Evolutionary conservation across 2,329 filamentous ascomycete species (phyloP).

Genomic region (Arthrobotrys entomopaga): DNA sequence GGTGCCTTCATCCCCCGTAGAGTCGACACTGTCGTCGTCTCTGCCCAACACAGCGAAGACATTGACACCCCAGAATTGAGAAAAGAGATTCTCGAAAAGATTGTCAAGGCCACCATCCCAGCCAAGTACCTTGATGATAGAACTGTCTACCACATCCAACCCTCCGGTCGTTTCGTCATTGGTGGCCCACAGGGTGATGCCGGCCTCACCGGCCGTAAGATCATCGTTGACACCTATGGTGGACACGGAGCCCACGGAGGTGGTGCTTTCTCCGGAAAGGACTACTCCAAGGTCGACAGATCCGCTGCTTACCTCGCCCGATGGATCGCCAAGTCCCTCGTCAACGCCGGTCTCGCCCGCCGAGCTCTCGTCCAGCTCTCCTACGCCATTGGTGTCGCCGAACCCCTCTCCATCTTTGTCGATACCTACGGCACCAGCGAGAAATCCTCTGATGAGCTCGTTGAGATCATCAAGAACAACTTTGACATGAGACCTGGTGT

Average conservation of each 20-base stretch:
- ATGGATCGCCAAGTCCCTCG: constrained; percentile 99
- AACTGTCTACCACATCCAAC: constrained; percentile 98
- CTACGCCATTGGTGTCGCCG: constrained; percentile 98
- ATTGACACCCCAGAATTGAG: constrained; percentile 92
- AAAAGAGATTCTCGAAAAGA: constrained; percentile 95
- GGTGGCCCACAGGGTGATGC: constrained; percentile 99
- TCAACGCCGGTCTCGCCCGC: constrained; percentile 86
- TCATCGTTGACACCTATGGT: constrained; percentile 99
- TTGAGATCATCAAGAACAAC: constrained; percentile 92
- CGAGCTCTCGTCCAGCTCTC: constrained; percentile 97
- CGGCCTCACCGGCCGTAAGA: constrained; percentile 98
- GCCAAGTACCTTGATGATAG: constrained; percentile 89
- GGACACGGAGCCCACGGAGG: constrained; percentile 99
- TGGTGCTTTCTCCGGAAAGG: constrained; percentile 99
- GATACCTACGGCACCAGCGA: constrained; percentile 95
- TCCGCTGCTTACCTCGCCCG: constrained; percentile 96
- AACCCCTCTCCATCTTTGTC: constrained; percentile 97
- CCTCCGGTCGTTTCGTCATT: constrained; percentile 98
- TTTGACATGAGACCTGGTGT: constrained; percentile 98
- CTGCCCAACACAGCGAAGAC: constrained; percentile 88
- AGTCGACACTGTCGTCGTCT: constrained; percentile 96
- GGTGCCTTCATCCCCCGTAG: constrained; percentile 91
- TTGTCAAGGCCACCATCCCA: constrained; percentile 94
- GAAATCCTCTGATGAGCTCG: constrained; percentile 90
- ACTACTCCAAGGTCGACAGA: constrained; percentile 99